A percentile compares a stretch with the other conserved stretches of the same genome.
These are phyloP conservation scores for Euphorbia pulcherrima DNA, from an alignment of 345 rosid species.

Conservation along the genomic window DNA sequence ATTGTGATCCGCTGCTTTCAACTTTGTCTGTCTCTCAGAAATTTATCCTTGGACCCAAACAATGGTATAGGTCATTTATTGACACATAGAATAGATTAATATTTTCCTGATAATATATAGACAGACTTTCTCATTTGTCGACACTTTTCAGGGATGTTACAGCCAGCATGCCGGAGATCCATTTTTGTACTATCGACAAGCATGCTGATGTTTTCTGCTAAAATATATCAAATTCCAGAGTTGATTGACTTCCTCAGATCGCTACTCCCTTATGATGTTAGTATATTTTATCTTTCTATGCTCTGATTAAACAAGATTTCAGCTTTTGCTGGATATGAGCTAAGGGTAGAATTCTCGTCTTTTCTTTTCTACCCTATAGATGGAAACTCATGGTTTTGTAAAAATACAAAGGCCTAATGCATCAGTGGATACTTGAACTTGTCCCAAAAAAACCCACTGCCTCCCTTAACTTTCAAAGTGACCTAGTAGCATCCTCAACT, in stretches of 20 bases:
- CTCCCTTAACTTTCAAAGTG: no score
- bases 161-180: conserved; percentile 59
- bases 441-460: no score
- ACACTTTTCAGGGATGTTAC: conserved; percentile 48
- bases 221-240: conserved; percentile 57
- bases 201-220: conserved; percentile 78
- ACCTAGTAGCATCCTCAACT: no score
- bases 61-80: conserved; percentile 46
- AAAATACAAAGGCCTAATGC: no score
- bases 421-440: no score
- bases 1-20: conserved; percentile 71
- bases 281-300: conserved; percentile 22
- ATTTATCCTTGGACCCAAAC: conserved; percentile 45
- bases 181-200: conserved; percentile 51
- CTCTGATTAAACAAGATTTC: background rate
- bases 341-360: background rate
- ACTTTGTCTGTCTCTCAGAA: conserved; percentile 69
- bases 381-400: background rate
- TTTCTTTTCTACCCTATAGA: background rate
- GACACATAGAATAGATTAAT: conserved; percentile 13
- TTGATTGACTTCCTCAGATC: conserved; percentile 54
- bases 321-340: background rate
- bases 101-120: conserved; percentile 6
- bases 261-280: conserved; percentile 52
- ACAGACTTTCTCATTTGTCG: conserved; percentile 7